These are phyloP conservation scores for Dothideomycetes sp. DNA, from an alignment of 2,329 filamentous ascomycete species.

Conservation along the genomic window DNA sequence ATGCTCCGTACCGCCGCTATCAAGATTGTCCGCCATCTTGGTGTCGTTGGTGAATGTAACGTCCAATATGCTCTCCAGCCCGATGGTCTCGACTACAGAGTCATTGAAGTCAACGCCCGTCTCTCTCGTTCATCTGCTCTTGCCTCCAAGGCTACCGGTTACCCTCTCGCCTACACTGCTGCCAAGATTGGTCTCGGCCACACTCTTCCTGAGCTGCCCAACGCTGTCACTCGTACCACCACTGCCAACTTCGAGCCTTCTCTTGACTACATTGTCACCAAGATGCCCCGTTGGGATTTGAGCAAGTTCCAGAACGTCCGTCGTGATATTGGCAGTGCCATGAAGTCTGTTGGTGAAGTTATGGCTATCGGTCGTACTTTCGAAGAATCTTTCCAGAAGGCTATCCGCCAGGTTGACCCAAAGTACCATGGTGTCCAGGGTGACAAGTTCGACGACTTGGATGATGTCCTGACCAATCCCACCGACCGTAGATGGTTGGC, in stretches of 20 bases:
- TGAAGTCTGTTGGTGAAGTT: conserved; percentile 98
- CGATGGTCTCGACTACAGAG: conserved; percentile 92
- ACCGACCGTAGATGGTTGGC: conserved; percentile 96
- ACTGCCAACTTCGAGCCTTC: conserved; percentile 98
- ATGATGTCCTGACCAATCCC: conserved; percentile 81
- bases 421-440: conserved; percentile 88
- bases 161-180: conserved; percentile 92
- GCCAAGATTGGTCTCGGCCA: conserved; percentile 97
- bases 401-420: conserved; percentile 92
- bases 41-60: conserved; percentile 97
- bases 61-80: conserved; percentile 96
- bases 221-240: conserved; percentile 96
- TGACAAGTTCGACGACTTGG: conserved; percentile 86
- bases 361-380: conserved; percentile 99
- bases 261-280: conserved; percentile 95
- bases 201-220: conserved; percentile 88
- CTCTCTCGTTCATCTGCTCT: conserved; percentile 93
- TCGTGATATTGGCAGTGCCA: conserved; percentile 90
- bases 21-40: conserved; percentile 95
- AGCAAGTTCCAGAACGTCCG: conserved; percentile 99
- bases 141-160: conserved; percentile 95
- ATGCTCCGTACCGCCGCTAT: conserved; percentile 97
- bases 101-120: conserved; percentile 98
- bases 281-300: conserved; percentile 97
- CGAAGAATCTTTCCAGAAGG: conserved; percentile 98